Conservation (phyloP, 148 eudicot genomes). For the Tetragonia tetragonoides region DNA sequence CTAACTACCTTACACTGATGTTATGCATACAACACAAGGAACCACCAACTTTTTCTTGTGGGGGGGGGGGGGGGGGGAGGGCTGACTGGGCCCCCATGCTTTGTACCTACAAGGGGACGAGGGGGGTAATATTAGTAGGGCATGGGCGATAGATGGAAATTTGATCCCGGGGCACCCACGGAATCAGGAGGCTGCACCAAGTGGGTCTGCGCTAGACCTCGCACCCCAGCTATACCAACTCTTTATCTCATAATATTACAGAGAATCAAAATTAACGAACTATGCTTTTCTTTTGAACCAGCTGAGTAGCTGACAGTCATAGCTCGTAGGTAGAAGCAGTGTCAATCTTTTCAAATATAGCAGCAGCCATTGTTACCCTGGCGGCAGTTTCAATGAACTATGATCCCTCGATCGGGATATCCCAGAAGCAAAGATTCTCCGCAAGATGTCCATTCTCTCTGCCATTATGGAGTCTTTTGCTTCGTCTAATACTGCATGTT, state of each 20-base stretch:
- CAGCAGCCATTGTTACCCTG: not conserved
- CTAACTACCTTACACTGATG: too few species aligned
- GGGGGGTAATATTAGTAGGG: too few species aligned
- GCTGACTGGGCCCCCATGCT: too few species aligned
- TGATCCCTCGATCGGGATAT: constrained; percentile 52
- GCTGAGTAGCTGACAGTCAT: not conserved
- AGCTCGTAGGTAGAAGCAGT: not conserved
- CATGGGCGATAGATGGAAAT: too few species aligned
- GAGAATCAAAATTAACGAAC: not conserved
- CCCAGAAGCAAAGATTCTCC: constrained; percentile 43
- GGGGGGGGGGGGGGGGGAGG: too few species aligned
- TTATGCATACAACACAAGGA: constrained; percentile 15
- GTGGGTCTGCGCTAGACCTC: too few species aligned
- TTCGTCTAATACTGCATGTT: constrained; percentile 53
- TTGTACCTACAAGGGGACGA: too few species aligned
- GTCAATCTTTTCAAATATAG: not conserved
- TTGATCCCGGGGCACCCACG: too few species aligned
- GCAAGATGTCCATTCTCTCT: constrained; percentile 50
- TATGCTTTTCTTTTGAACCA: not conserved
- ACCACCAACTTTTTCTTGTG: too few species aligned
- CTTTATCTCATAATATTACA: constrained; percentile 10
- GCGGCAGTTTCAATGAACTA: constrained; percentile 24
- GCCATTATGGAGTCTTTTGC: constrained; percentile 55
- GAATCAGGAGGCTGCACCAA: too few species aligned
- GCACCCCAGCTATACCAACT: not conserved